phyloP scores from a whole-genome alignment of 2,329 filamentous ascomycete species.

The Calonectria leucothoes region DNA sequence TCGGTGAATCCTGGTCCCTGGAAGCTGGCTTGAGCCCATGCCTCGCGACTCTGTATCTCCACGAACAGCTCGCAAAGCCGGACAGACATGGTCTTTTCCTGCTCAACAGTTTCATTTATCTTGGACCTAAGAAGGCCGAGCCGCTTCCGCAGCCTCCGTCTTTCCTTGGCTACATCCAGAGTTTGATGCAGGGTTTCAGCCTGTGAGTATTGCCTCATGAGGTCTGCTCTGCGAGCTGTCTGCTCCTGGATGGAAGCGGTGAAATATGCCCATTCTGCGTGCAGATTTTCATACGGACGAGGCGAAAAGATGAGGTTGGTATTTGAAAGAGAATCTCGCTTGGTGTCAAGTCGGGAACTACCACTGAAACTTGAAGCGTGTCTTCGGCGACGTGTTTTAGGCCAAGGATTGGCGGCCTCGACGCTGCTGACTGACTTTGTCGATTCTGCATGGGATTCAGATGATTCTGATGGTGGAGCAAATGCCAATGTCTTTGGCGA shows the following conservation, averaged over 20 bases:
- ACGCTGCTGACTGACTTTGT: constrained; percentile 12
- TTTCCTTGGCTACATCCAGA: constrained; percentile 37
- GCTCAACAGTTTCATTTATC: constrained; percentile 57
- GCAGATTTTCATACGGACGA: constrained; percentile 55
- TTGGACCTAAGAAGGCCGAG: constrained; percentile 54
- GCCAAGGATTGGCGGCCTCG: not conserved
- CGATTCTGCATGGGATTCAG: constrained; percentile 17
- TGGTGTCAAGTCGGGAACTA: constrained; percentile 10
- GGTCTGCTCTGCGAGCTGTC: constrained; percentile 48
- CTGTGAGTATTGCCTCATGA: constrained; percentile 53
- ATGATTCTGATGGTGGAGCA: constrained; percentile 20
- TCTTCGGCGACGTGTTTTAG: constrained; percentile 21
- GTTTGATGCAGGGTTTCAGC: constrained; percentile 49
- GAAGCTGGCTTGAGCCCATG: constrained; percentile 49
- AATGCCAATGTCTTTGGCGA: constrained; percentile 20
- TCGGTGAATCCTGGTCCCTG: constrained; percentile 26
- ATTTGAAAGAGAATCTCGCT: constrained; percentile 12
- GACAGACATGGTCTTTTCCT: constrained; percentile 58
- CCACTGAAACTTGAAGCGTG: constrained; percentile 23
- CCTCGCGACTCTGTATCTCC: constrained; percentile 59
- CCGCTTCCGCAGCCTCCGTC: constrained; percentile 53
- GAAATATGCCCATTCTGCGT: constrained; percentile 61
- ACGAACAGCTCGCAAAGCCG: constrained; percentile 62
- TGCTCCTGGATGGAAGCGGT: constrained; percentile 54
- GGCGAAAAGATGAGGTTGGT: constrained; percentile 46